Percentiles rank a stretch among this genome's conserved stretches.
phyloP scores from a whole-genome alignment of 306 rosid genomes.

The Macrotyloma uniflorum region DNA sequence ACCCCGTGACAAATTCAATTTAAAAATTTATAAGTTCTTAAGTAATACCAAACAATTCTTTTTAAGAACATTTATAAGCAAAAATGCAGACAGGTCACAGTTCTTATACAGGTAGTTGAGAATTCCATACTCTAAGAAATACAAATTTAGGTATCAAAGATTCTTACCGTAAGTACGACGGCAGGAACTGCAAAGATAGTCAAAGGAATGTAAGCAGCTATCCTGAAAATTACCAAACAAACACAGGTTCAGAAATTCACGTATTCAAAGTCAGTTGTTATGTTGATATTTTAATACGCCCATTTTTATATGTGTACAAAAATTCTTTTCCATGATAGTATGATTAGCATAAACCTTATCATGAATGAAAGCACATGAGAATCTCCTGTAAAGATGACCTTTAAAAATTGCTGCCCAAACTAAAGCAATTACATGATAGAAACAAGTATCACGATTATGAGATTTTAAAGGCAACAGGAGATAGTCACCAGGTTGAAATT shows the following conservation, averaged over 20 bases:
- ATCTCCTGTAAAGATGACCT: neutral
- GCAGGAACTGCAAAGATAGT: constrained; percentile 94
- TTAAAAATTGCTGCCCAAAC: neutral
- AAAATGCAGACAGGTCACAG: constrained; percentile 9
- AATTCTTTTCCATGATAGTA: constrained; percentile 8
- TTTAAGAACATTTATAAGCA: neutral
- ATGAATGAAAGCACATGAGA: constrained; percentile 27
- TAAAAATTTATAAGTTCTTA: neutral
- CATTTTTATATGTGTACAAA: neutral
- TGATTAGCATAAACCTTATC: neutral
- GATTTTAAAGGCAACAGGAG: constrained; percentile 9
- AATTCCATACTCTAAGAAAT: neutral
- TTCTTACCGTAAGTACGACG: constrained; percentile 82
- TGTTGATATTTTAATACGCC: neutral
- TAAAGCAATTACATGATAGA: neutral
- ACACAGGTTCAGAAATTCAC: constrained; percentile 11
- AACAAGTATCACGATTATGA: neutral
- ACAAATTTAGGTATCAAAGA: neutral
- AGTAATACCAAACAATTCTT: constrained; percentile 12
- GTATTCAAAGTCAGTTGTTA: constrained; percentile 8
- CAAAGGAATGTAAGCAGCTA: constrained; percentile 81
- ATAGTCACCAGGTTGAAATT: neutral
- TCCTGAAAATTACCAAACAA: constrained; percentile 58
- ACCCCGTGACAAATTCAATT: neutral
- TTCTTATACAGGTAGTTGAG: neutral